phyloP scores from a whole-genome alignment of 306 rosid genomes.

The Dalbergia cochinchinensis region DNA sequence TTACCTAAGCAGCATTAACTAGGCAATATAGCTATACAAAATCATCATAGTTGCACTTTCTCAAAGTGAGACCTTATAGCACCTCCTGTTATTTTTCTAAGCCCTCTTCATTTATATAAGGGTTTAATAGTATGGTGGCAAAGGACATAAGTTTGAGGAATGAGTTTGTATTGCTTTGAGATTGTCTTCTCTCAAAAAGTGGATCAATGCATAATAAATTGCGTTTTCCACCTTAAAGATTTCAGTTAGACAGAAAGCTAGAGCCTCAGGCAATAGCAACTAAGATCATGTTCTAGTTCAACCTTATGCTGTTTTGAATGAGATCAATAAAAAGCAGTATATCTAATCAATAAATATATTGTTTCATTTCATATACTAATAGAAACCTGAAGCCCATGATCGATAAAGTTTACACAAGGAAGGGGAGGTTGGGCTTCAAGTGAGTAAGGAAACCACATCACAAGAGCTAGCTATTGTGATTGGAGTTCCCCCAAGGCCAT shows the following conservation, averaged over 20 bases:
- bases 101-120: conserved; percentile 17
- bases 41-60: background rate
- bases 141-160: conserved; percentile 31
- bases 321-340: background rate
- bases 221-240: conserved; percentile 34
- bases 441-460: no score
- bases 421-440: no score
- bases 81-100: conserved; percentile 31
- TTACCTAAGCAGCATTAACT: background rate
- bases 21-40: background rate
- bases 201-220: conserved; percentile 3
- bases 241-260: conserved; percentile 32
- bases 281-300: background rate
- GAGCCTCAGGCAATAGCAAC: conserved; percentile 18
- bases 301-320: background rate
- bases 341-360: conserved; percentile 18
- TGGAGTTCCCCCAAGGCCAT: no score
- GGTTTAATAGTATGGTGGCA: conserved; percentile 6
- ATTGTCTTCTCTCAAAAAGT: background rate
- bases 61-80: background rate
- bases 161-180: background rate
- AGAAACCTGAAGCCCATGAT: no score
- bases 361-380: conserved; percentile 7
- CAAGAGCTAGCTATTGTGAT: no score
- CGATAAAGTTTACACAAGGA: no score